Evolutionary conservation across 2,329 filamentous ascomycete genomes (phyloP).

Genomic region (Phialemoniopsis sp.): DNA sequence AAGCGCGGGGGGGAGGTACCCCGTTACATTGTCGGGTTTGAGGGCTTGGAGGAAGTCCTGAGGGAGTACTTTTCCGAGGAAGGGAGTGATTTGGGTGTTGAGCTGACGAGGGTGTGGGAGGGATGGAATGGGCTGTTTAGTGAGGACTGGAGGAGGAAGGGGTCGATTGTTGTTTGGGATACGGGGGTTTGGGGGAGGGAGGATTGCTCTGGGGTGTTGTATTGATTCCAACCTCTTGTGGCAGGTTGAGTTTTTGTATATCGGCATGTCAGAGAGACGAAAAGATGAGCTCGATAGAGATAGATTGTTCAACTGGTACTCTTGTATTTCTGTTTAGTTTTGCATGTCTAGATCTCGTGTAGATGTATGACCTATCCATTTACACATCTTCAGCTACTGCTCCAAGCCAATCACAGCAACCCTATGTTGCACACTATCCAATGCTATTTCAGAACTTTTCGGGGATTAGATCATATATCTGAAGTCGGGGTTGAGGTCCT

Average conservation of each 20-base stretch:
- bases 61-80: conserved; percentile 35
- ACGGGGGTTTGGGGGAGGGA: conserved; percentile 28
- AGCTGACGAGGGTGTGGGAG: conserved; percentile 45
- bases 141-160: conserved; percentile 54
- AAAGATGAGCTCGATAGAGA: too few species aligned
- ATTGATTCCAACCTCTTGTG: too few species aligned
- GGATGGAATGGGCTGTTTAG: conserved; percentile 59
- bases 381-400: too few species aligned
- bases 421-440: too few species aligned
- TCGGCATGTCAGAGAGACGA: too few species aligned
- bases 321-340: too few species aligned
- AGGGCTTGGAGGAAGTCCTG: conserved; percentile 48
- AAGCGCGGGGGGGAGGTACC: conserved; percentile 34
- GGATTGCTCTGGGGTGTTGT: too few species aligned
- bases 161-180: conserved; percentile 58
- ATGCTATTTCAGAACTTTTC: too few species aligned
- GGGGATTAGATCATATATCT: conserved; percentile 26
- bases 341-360: background rate
- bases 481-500: conserved; percentile 29
- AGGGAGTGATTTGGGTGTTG: conserved; percentile 35
- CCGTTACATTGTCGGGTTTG: conserved; percentile 57
- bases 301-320: too few species aligned
- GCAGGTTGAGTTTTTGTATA: too few species aligned
- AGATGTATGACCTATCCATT: too few species aligned
- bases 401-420: too few species aligned